Conservation (phyloP, 2,329 filamentous ascomycete species). For the Fusarium palustre region DNA sequence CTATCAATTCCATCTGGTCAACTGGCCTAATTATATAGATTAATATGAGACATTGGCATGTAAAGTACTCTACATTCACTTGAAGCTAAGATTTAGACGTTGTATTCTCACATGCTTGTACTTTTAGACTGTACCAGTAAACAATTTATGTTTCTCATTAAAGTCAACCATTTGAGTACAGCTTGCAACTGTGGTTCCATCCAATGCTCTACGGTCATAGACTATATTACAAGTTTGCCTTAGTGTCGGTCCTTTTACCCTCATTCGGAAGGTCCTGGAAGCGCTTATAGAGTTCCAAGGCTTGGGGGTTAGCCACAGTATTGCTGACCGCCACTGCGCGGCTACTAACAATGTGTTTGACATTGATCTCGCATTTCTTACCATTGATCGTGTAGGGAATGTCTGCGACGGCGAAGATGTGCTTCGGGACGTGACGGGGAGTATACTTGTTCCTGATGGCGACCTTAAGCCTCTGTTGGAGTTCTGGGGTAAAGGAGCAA, state of each 20-base stretch:
- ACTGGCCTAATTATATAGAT: too few species aligned
- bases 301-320: background rate
- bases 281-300: background rate
- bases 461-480: background rate
- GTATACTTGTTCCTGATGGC: background rate
- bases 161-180: too few species aligned
- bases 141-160: too few species aligned
- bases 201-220: too few species aligned
- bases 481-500: background rate
- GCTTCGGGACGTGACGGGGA: background rate
- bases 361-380: conserved; percentile 1
- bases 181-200: too few species aligned
- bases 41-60: too few species aligned
- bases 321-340: background rate
- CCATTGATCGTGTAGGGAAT: background rate
- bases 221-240: background rate
- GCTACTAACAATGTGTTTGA: background rate
- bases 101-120: too few species aligned
- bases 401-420: background rate
- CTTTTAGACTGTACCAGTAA: too few species aligned
- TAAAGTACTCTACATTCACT: too few species aligned
- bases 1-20: too few species aligned
- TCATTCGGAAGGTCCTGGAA: background rate
- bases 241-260: background rate
- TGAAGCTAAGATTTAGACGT: too few species aligned